These are phyloP conservation scores for Gloeopeniophorella convolvens DNA, from an alignment of 768 basidiomycete genomes.

Conservation along the genomic window DNA sequence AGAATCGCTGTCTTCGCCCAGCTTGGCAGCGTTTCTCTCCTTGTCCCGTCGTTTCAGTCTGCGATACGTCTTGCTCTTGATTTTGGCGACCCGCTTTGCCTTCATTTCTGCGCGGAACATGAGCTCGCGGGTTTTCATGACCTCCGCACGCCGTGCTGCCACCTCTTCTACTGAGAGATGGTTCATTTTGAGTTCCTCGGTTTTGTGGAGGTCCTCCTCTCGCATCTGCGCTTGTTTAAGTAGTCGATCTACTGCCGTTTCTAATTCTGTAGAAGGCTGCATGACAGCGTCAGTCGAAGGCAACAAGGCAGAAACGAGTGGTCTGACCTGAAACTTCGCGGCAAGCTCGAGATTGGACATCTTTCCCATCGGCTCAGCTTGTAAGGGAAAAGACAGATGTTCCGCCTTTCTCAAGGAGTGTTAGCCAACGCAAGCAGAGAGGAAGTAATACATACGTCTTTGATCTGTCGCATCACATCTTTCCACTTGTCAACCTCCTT, in stretches of 20 bases:
- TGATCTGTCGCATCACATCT: conserved; percentile 84
- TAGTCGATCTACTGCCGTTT: conserved; percentile 76
- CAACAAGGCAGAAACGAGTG: not conserved
- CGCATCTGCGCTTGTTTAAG: conserved; percentile 76
- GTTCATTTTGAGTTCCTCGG: conserved; percentile 80
- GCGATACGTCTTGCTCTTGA: conserved; percentile 92
- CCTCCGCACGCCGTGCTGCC: conserved; percentile 67
- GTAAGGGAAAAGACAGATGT: conserved; percentile 80
- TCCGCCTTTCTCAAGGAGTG: conserved; percentile 50
- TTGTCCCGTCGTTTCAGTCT: conserved; percentile 75
- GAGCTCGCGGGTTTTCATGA: conserved; percentile 85
- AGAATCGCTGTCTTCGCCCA: conserved; percentile 45
- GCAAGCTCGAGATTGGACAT: conserved; percentile 69
- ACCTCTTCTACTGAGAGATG: conserved; percentile 84
- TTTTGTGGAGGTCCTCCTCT: conserved; percentile 70
- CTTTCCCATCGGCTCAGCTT: conserved; percentile 48
- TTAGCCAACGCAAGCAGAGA: not conserved
- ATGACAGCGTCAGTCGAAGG: not conserved
- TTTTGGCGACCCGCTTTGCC: conserved; percentile 85
- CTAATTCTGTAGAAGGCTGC: conserved; percentile 79
- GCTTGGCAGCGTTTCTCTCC: conserved; percentile 46
- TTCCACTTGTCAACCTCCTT: conserved; percentile 92
- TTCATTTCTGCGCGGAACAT: conserved; percentile 91
- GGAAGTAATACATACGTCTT: conserved; percentile 49
- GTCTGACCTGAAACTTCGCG: conserved; percentile 75